Evolutionary conservation across 768 basidiomycete genomes (phyloP).

Genomic region (Boletus rufocinnamomeus): DNA sequence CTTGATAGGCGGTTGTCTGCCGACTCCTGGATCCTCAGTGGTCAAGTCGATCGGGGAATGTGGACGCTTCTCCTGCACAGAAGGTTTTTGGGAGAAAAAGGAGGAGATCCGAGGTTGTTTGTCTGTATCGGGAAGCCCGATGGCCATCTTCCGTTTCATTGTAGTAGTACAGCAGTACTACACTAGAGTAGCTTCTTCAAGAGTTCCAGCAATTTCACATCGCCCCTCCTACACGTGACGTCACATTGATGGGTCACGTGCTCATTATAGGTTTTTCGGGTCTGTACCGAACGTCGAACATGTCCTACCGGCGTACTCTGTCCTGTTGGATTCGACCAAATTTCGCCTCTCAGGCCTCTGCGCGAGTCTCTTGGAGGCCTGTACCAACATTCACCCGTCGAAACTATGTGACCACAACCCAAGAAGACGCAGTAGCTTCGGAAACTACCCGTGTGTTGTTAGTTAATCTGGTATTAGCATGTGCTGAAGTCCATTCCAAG

Average conservation of each 20-base stretch:
- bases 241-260: slow-evolving; percentile 30
- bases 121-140: slow-evolving; percentile 1
- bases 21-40: slow-evolving; percentile 37
- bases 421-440: slow-evolving; percentile 50
- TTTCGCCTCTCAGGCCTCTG: not conserved
- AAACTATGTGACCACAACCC: slow-evolving; percentile 17
- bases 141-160: slow-evolving; percentile 23
- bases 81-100: slow-evolving; percentile 38
- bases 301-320: slow-evolving; percentile 15
- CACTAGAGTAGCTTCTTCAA: not conserved
- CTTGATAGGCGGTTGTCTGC: slow-evolving; percentile 32
- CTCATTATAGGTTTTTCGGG: slow-evolving; percentile 6
- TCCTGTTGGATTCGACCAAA: slow-evolving; percentile 8
- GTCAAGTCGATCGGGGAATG: slow-evolving; percentile 56
- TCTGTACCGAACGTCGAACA: not conserved
- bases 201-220: not conserved
- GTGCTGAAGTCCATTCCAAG: slow-evolving; percentile 42
- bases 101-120: slow-evolving; percentile 44
- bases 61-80: slow-evolving; percentile 33
- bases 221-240: slow-evolving; percentile 23
- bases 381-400: slow-evolving; percentile 1
- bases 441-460: slow-evolving; percentile 62
- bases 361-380: not conserved
- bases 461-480: not conserved
- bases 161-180: not conserved